Base-by-base conservation (phyloP, 306 rosid genomes). In the Medicago truncatula region DNA sequence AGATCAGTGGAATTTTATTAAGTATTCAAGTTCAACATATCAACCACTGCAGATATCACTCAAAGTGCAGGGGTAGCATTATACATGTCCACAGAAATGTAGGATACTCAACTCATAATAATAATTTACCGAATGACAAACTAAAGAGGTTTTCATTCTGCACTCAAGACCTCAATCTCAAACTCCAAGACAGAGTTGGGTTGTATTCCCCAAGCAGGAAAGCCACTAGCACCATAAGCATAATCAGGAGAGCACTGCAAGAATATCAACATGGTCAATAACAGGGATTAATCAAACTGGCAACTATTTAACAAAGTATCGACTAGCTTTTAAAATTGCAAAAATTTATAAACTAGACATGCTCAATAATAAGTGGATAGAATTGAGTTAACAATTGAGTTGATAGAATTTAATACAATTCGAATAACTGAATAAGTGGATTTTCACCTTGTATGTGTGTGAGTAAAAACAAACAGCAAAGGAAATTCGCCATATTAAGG, bases 211-310 rank as follows among this genome's bases (percentile, higher is more conserved):
- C 98, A 91, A 9, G 95, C 89, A 70, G 95, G 85, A 83, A 91
- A 94, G 47, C 96, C 98, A 47, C 80, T 46, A n/a, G 97, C 13
- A 57, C 98, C 98, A 79, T 94, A 91, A 15, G 89, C 98, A 85
- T 94, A 94, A 77, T 94, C 98, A 8, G 98, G 98, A 38, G 98
- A 87, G 92, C 98, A 94, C 96, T 91, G 97, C 82, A 77, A 76
- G 82, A 78, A 25, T 44, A 84, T 44, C 67, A 76, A 60, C 63
- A 57, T 71, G 9, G 53, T 76, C 63, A 49, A 16, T 43, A 75
- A 58, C 39, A 25, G n/a, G 47, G 70, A 71, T 6, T 28, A 25
- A 49, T 78, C 21, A 31, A 65, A 46, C 17, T 21, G 23, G 56
- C 6, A 41, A 20, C 17, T 60, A 60, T 28, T 60, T 2, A 2